phyloP scores from a whole-genome alignment of 768 basidiomycete species.

The Collybiopsis luxurians region DNA sequence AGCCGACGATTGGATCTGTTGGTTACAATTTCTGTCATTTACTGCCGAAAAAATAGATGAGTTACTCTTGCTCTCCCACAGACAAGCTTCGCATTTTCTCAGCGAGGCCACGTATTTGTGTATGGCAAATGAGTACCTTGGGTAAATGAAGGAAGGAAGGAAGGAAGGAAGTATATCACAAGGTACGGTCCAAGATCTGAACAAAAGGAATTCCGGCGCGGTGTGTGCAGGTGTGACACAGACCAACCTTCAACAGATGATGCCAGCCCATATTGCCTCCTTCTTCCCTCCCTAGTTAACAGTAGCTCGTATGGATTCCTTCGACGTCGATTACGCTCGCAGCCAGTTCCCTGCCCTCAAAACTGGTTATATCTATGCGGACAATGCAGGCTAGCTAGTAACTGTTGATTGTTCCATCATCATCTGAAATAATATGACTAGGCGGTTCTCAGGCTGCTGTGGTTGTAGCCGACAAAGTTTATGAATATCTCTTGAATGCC shows the following conservation, averaged over 20 bases:
- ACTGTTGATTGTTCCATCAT: not conserved
- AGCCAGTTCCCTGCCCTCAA: slow-evolving; percentile 44
- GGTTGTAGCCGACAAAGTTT: slow-evolving; percentile 54
- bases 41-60: too few relatives aligned
- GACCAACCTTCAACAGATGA: too few relatives aligned
- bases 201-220: too few relatives aligned
- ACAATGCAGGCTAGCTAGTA: slow-evolving; percentile 35
- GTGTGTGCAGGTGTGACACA: too few relatives aligned
- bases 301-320: slow-evolving; percentile 14
- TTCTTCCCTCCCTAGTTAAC: not conserved
- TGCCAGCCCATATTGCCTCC: not conserved
- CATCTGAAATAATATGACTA: not conserved
- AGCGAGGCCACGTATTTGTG: too few relatives aligned
- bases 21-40: not conserved
- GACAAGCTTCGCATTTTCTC: too few relatives aligned
- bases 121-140: too few relatives aligned
- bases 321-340: slow-evolving; percentile 36
- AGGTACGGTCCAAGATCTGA: too few relatives aligned
- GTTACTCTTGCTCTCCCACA: too few relatives aligned
- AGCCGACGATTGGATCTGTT: too few relatives aligned
- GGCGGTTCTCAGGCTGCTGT: slow-evolving; percentile 55
- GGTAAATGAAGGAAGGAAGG: too few relatives aligned
- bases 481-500: slow-evolving; percentile 66
- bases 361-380: slow-evolving; percentile 44
- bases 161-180: too few relatives aligned